A percentile compares a stretch with the other conserved stretches of the same genome.
Evolutionary conservation across 257 asterid species (phyloP).

Genomic region (Fraxinus quadrangulata): DNA sequence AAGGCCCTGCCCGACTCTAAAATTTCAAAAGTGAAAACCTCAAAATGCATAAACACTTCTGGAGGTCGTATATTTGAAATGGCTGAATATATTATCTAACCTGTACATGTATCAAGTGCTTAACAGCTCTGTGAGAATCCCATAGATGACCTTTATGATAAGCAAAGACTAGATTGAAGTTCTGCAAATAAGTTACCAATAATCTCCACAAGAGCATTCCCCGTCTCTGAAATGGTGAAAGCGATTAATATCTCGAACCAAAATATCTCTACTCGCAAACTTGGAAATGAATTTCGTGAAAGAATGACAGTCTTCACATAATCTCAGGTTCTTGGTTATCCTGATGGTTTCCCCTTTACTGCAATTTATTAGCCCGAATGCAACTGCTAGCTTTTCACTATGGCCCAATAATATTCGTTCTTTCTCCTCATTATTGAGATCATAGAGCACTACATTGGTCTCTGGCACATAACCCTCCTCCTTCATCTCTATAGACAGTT

Average conservation of each 20-base stretch:
- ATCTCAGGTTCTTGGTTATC: slow-evolving; percentile 81
- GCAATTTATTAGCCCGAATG: slow-evolving; percentile 75
- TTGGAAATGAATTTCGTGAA: slow-evolving; percentile 72
- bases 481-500: slow-evolving; percentile 69
- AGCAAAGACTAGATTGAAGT: not conserved
- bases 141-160: not conserved
- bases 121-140: not conserved
- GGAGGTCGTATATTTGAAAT: not conserved
- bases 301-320: slow-evolving; percentile 88
- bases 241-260: slow-evolving; percentile 79
- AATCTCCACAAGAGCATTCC: slow-evolving; percentile 78
- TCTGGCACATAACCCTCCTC: slow-evolving; percentile 75
- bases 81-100: not conserved
- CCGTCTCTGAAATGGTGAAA: slow-evolving; percentile 79
- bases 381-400: slow-evolving; percentile 87
- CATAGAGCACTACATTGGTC: slow-evolving; percentile 66
- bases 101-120: not conserved
- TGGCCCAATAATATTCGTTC: slow-evolving; percentile 76
- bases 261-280: slow-evolving; percentile 58
- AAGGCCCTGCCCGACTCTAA: not conserved
- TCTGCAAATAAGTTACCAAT: slow-evolving; percentile 49
- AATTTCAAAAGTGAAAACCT: not conserved
- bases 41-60: not conserved
- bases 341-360: slow-evolving; percentile 74
- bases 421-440: slow-evolving; percentile 70